Conservation (phyloP, 192 early-diverging fungal species). For the Podila verticillata region DNA sequence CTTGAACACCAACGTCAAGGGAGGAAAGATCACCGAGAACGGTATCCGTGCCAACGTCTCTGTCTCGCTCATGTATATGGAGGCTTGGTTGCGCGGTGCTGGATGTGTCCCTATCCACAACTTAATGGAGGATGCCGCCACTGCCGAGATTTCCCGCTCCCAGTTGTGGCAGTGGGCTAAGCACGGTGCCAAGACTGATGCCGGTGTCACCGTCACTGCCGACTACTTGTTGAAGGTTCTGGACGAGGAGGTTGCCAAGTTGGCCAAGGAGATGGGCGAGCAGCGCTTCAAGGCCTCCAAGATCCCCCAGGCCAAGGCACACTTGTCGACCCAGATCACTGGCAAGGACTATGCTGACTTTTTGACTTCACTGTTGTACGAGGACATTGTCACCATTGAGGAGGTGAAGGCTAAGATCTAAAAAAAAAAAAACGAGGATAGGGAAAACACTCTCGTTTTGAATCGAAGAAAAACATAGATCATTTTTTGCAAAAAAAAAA, state of each 20-base stretch:
- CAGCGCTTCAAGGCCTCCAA: constrained; percentile 71
- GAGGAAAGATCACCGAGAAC: constrained; percentile 82
- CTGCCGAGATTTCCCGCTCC: constrained; percentile 94
- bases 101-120: constrained; percentile 99
- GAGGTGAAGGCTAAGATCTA: constrained; percentile 42
- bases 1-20: constrained; percentile 76
- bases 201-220: constrained; percentile 82
- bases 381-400: constrained; percentile 73
- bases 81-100: constrained; percentile 90
- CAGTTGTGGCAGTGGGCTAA: constrained; percentile 98
- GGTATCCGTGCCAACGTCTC: constrained; percentile 93
- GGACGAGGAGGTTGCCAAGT: constrained; percentile 82
- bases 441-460: too few relatives aligned
- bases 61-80: constrained; percentile 92
- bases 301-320: constrained; percentile 72
- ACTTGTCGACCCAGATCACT: constrained; percentile 78
- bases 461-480: too few relatives aligned
- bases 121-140: constrained; percentile 98
- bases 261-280: constrained; percentile 67
- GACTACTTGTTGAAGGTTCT: constrained; percentile 78
- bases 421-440: neutral
- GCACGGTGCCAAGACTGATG: constrained; percentile 80
- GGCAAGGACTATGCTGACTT: constrained; percentile 90
- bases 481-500: too few relatives aligned
- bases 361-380: constrained; percentile 91